Evolutionary conservation across 345 rosid genomes (phyloP).

Genomic region (Syzygium aqueum): DNA sequence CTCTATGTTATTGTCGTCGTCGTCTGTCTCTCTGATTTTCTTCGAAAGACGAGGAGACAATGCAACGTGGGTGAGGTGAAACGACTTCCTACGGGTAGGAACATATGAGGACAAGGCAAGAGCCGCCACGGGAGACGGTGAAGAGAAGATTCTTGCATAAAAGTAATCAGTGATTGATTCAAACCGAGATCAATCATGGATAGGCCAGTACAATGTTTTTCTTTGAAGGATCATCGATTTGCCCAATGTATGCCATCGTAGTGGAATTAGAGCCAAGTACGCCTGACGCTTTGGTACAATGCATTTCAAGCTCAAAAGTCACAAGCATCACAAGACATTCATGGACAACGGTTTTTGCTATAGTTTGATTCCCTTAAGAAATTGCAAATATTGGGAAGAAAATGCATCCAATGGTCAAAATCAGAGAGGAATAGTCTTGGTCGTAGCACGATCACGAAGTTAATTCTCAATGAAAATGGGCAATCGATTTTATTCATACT

Average conservation of each 20-base stretch:
- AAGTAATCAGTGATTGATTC: not conserved
- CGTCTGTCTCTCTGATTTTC: not conserved
- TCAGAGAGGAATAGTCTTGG: not conserved
- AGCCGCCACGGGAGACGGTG: not conserved
- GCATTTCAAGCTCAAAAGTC: not conserved
- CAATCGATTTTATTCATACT: not conserved
- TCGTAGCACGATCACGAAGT: not conserved
- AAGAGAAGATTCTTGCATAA: not conserved
- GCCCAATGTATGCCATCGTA: not conserved
- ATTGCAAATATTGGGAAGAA: not conserved
- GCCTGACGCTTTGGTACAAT: not conserved
- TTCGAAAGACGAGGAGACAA: not conserved
- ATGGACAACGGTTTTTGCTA: not conserved
- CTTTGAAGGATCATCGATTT: not conserved
- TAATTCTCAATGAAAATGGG: not conserved
- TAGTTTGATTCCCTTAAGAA: not conserved
- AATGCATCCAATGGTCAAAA: not conserved
- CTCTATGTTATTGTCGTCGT: not conserved
- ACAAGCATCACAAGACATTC: not conserved
- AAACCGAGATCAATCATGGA: not conserved
- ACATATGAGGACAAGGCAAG: not conserved
- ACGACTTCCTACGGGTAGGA: not conserved
- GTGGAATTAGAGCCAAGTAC: not conserved
- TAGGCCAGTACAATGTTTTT: not conserved
- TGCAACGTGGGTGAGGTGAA: not conserved